Evolutionary conservation across 768 basidiomycete species (phyloP), one percentile per base, ranked within the genome.

Genomic region (Collybiopsis luxurians): DNA sequence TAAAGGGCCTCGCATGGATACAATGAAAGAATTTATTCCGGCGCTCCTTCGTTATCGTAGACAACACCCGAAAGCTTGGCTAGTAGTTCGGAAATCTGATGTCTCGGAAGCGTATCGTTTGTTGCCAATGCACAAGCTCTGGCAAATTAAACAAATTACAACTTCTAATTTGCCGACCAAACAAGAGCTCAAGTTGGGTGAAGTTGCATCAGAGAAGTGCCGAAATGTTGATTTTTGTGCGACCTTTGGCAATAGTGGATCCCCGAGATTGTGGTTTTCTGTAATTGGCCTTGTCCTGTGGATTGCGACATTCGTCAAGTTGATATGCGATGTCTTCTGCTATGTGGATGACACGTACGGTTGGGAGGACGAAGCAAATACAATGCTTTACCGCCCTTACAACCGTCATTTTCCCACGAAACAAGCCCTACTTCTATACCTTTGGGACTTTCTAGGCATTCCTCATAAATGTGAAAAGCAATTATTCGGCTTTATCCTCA

Each of bases 81-180:
- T 68, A 1, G 53, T 62, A 5, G 24, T 70, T 0, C 76, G 66
- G 62, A 78, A 77, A 34, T 71, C 72, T 0, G 73, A 79, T 49
- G 67, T 79, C 0, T 55, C 67, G 0, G 63, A 72, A 12, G 78
- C 78, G 0, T 80, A 76, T 30, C 60, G 69, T 0, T 64, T 67
- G 0, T 50, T 75, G 9, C 78, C 76, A 0, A 63, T 76, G 59
- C 71, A 77, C 44, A 73, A 69, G 0, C 39, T 63, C 0, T 79
- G 76, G 77, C 75, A 80, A 45, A 56, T 79, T 0, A 73, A 72
- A 15, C 77, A 79, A 36, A 52, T 76, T 0, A 62, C 71, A 6
- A 61, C 49, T 0, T 52, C 76, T 17, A 61, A 69, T 5, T 66
- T 64, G 12, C 50, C 50, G 6, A 31, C 34, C 6, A 23, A n/a